These are phyloP conservation scores for Quillaja saponaria DNA, from an alignment of 306 rosid genomes.

Conservation along the genomic window DNA sequence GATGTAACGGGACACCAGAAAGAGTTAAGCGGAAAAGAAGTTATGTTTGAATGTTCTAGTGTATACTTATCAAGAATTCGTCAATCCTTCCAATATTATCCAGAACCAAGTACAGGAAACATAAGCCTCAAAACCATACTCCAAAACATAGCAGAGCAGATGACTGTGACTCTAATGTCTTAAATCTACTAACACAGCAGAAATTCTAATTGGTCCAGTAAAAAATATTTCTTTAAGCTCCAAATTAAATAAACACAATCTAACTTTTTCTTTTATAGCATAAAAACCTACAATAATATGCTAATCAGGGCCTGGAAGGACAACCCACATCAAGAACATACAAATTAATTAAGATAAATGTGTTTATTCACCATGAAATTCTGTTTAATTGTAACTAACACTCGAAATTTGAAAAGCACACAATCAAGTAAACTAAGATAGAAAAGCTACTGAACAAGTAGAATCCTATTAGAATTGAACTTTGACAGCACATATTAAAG, in stretches of 20 bases:
- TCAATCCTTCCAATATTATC: conserved; percentile 4
- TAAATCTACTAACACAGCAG: conserved; percentile 17
- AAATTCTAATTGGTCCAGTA: conserved; percentile 1
- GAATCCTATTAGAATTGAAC: conserved; percentile 35
- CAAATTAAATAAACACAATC: conserved; percentile 5
- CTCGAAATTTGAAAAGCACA: too few relatives aligned
- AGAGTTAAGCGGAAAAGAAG: background rate
- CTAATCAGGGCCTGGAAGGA: too few relatives aligned
- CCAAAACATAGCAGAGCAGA: conserved; percentile 3
- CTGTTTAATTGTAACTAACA: background rate
- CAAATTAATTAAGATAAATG: conserved; percentile 5
- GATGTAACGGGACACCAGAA: too few relatives aligned
- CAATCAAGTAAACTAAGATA: conserved; percentile 23
- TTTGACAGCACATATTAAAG: conserved; percentile 29
- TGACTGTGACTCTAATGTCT: background rate
- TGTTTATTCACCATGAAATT: conserved; percentile 12
- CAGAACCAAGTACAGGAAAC: conserved; percentile 1
- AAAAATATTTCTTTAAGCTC: conserved; percentile 1
- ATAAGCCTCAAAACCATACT: conserved; percentile 10
- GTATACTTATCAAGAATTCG: too few relatives aligned
- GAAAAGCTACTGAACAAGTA: conserved; percentile 30
- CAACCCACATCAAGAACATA: conserved; percentile 2
- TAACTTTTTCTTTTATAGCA: conserved; percentile 21
- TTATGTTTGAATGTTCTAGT: too few relatives aligned
- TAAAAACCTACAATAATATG: conserved; percentile 16